Conservation (phyloP, 1,284 basidiomycete genomes). For the Tranzscheliella williamsii region DNA sequence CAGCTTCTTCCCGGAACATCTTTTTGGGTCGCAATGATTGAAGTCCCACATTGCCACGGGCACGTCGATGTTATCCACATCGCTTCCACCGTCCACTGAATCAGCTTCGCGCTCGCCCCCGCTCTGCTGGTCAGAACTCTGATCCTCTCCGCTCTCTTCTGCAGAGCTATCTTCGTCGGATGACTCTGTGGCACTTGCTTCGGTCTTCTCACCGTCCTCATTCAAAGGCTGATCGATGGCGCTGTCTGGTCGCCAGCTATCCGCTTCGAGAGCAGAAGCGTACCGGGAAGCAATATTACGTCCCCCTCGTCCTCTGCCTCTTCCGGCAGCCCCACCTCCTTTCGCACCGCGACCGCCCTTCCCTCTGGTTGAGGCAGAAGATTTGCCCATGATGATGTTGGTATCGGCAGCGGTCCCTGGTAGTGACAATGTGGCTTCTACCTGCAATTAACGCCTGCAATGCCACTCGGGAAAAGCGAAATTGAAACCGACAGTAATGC, state of each 20-base stretch:
- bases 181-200: too few species aligned
- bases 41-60: slow-evolving; percentile 70
- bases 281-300: slow-evolving; percentile 19
- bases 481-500: too few species aligned
- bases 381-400: neutral
- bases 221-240: slow-evolving; percentile 30
- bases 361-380: slow-evolving; percentile 4
- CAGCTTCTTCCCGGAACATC: slow-evolving; percentile 94
- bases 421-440: too few species aligned
- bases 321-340: slow-evolving; percentile 13
- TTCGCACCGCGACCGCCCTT: slow-evolving; percentile 6
- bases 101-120: slow-evolving; percentile 4
- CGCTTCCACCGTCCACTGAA: slow-evolving; percentile 30
- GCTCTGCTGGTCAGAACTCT: neutral
- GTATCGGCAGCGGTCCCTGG: too few species aligned
- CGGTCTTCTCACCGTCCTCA: slow-evolving; percentile 1
- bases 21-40: slow-evolving; percentile 90
- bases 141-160: slow-evolving; percentile 2
- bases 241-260: slow-evolving; percentile 42
- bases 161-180: neutral
- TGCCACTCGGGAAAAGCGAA: too few species aligned
- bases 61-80: slow-evolving; percentile 32
- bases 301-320: slow-evolving; percentile 29
- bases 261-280: slow-evolving; percentile 22
- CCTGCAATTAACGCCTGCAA: too few species aligned